These are phyloP conservation scores for Pythium phragmiticola DNA, from an alignment of 352 stramenopile genomes.

Conservation along the genomic window DNA sequence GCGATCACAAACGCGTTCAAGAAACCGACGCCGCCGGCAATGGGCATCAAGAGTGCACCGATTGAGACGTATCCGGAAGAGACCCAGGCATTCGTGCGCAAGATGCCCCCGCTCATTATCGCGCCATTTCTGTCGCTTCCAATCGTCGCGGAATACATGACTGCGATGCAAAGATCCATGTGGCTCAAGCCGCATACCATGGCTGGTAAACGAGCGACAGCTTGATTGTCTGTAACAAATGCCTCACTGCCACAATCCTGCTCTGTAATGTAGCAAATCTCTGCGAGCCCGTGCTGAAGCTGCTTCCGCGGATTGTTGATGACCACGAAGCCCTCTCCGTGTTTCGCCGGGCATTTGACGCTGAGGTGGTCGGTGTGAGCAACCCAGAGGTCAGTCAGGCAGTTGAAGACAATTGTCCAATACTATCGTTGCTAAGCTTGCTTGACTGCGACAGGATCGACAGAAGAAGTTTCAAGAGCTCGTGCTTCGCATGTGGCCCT, in stretches of 20 bases:
- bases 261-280: conserved; percentile 13
- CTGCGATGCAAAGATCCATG: conserved; percentile 54
- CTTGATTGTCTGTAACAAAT: neutral
- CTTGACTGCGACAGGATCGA: conserved; percentile 32
- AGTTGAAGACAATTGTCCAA: neutral
- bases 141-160: conserved; percentile 76
- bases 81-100: conserved; percentile 43
- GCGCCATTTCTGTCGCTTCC: conserved; percentile 61
- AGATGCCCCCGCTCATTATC: conserved; percentile 70
- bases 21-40: conserved; percentile 42
- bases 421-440: neutral
- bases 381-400: conserved; percentile 33
- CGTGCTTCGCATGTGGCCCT: conserved; percentile 77
- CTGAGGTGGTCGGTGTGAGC: conserved; percentile 44
- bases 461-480: conserved; percentile 64
- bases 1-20: conserved; percentile 71
- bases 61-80: conserved; percentile 50
- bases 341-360: conserved; percentile 62
- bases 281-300: conserved; percentile 66
- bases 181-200: conserved; percentile 37
- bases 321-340: conserved; percentile 61
- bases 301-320: conserved; percentile 70
- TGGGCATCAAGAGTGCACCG: conserved; percentile 69
- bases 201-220: conserved; percentile 29
- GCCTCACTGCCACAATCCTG: neutral